Evolutionary conservation across 805 yeast genomes (phyloP).

Genomic region (Zygoascus ofunaensis): DNA sequence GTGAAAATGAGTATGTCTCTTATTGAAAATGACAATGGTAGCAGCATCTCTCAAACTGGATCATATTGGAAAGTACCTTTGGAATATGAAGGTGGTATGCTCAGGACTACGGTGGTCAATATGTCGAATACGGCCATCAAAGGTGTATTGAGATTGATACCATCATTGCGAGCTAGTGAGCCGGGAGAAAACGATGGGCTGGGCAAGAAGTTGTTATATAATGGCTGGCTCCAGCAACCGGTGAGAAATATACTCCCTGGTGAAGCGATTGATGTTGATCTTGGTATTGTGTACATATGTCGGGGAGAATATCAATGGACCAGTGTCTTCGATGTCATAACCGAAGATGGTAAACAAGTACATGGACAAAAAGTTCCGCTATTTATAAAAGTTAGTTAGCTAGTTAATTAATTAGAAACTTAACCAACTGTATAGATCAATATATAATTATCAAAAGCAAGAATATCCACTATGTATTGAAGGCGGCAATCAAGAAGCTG

Average conservation of each 20-base stretch:
- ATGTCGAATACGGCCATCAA: constrained; percentile 29
- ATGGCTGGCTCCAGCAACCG: constrained; percentile 62
- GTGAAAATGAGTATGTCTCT: constrained; percentile 30
- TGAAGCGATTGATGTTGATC: constrained; percentile 32
- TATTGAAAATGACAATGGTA: constrained; percentile 7
- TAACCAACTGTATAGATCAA: not conserved
- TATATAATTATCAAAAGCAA: too few species aligned
- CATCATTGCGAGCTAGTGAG: constrained; percentile 15
- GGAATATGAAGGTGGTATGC: constrained; percentile 41
- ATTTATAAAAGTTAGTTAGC: constrained; percentile 12
- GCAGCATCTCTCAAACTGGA: constrained; percentile 18
- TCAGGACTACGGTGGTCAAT: constrained; percentile 47
- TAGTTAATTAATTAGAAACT: not conserved
- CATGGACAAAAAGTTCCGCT: constrained; percentile 17
- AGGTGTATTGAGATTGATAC: constrained; percentile 58
- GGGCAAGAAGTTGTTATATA: constrained; percentile 54
- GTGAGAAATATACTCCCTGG: constrained; percentile 39
- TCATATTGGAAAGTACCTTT: constrained; percentile 9
- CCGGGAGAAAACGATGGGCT: constrained; percentile 24
- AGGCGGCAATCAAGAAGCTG: constrained; percentile 28
- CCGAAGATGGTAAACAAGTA: constrained; percentile 12
- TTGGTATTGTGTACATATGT: constrained; percentile 60
- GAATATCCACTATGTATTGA: constrained; percentile 25
- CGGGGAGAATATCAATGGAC: constrained; percentile 82
- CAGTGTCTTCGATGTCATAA: constrained; percentile 41